Conservation (phyloP, 352 stramenopile genomes). For the Globisporangium spiculum region DNA sequence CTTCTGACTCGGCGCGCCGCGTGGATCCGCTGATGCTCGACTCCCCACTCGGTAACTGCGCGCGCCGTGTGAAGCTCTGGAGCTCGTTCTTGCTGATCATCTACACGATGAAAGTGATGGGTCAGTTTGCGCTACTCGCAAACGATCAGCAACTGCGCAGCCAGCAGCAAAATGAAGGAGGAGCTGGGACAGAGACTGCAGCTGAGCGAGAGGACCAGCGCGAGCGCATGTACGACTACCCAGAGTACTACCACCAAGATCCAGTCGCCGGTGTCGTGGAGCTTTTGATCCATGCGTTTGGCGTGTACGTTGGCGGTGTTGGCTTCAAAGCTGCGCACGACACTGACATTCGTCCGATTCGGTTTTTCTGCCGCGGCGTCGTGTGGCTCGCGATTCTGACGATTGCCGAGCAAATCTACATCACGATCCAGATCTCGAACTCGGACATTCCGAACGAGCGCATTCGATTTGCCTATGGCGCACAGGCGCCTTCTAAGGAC, state of each 20-base stretch:
- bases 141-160: constrained; percentile 74
- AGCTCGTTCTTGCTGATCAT: constrained; percentile 87
- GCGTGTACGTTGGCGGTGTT: constrained; percentile 83
- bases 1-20: constrained; percentile 72
- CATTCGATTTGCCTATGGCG: constrained; percentile 71
- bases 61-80: constrained; percentile 84
- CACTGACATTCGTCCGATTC: constrained; percentile 82
- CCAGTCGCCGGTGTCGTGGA: constrained; percentile 64
- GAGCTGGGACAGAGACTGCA: constrained; percentile 28
- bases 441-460: constrained; percentile 71
- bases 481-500: constrained; percentile 72
- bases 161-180: constrained; percentile 21
- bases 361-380: constrained; percentile 77
- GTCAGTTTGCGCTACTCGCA: constrained; percentile 76
- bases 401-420: constrained; percentile 77
- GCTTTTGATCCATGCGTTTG: constrained; percentile 76
- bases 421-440: constrained; percentile 75
- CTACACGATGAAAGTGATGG: constrained; percentile 90
- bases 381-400: constrained; percentile 79
- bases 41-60: constrained; percentile 76
- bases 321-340: constrained; percentile 86
- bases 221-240: constrained; percentile 72
- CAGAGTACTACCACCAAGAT: constrained; percentile 78
- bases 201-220: constrained; percentile 37
- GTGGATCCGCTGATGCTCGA: constrained; percentile 87